Evolutionary conservation across 164 flowering plant species (phyloP).

Genomic region (Santalum album): DNA sequence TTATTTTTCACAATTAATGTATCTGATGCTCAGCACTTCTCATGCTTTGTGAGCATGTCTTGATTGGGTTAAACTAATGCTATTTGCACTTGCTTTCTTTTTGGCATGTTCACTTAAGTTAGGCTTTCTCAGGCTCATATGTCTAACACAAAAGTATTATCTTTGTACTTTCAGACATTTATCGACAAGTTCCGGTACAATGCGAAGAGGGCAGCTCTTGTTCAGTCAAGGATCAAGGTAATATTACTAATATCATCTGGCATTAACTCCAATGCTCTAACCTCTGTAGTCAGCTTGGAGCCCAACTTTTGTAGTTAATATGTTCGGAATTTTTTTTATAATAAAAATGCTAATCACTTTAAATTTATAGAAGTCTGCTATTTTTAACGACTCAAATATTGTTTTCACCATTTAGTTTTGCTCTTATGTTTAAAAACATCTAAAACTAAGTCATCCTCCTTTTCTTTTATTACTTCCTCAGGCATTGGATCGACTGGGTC

Average conservation of each 20-base stretch:
- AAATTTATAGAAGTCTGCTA: not conserved
- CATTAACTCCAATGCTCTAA: not conserved
- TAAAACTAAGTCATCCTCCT: not conserved
- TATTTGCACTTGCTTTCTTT: not conserved
- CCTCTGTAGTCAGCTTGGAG: not conserved
- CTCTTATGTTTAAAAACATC: not conserved
- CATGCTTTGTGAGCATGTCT: not conserved
- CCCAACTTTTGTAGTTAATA: not conserved
- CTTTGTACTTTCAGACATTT: conserved; percentile 43
- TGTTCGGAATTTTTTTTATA: not conserved
- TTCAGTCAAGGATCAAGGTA: conserved; percentile 99
- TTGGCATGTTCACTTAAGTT: not conserved
- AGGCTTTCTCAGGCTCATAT: no score
- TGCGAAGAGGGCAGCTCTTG: conserved; percentile 98
- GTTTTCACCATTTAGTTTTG: not conserved
- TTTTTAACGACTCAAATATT: not conserved
- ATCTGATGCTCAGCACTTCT: not conserved
- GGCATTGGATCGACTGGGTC: conserved; percentile 89
- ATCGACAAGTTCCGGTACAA: conserved; percentile 96
- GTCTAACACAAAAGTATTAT: not conserved
- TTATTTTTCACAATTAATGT: not conserved
- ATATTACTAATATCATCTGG: not conserved
- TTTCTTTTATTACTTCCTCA: conserved; percentile 22
- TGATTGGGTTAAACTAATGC: not conserved
- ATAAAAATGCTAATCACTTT: not conserved